A percentile compares a stretch with the other conserved stretches of the same genome.
Evolutionary conservation across 352 stramenopile species (phyloP).

Genomic region (Aphanomyces invadans): DNA sequence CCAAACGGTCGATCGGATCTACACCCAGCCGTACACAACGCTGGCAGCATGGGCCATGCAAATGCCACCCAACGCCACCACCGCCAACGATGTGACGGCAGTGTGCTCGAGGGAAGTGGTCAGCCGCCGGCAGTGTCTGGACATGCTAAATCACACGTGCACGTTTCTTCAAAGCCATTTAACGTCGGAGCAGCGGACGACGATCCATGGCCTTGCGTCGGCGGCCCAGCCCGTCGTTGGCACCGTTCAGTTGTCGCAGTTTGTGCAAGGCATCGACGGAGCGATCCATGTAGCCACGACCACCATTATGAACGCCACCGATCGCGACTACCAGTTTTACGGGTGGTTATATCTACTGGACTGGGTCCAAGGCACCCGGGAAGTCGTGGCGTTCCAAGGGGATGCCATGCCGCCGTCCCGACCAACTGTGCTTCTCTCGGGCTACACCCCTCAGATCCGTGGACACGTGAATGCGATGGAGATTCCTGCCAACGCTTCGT

Average conservation of each 20-base stretch:
- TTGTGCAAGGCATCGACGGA: background rate
- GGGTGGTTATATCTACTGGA: slow-evolving; percentile 5
- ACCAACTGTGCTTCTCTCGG: background rate
- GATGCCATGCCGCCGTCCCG: background rate
- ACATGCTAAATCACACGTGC: too few species aligned
- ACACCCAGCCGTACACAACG: background rate
- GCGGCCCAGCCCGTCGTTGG: too few species aligned
- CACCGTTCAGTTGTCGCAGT: background rate
- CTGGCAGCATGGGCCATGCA: background rate
- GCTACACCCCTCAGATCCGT: too few species aligned
- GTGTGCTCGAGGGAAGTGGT: too few species aligned
- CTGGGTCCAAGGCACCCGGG: slow-evolving; percentile 6
- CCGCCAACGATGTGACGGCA: too few species aligned
- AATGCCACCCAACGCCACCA: too few species aligned
- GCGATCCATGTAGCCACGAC: too few species aligned
- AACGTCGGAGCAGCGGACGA: too few species aligned
- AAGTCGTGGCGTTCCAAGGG: slow-evolving; percentile 7
- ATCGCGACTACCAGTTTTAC: background rate
- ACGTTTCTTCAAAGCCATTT: too few species aligned
- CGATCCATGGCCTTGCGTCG: too few species aligned
- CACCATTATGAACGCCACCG: background rate
- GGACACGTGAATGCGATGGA: background rate
- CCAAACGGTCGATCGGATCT: background rate
- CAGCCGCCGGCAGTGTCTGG: too few species aligned
- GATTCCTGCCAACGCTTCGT: background rate